Evolutionary conservation across 2,329 filamentous ascomycete genomes (phyloP).

Genomic region (Alternaria rosae): DNA sequence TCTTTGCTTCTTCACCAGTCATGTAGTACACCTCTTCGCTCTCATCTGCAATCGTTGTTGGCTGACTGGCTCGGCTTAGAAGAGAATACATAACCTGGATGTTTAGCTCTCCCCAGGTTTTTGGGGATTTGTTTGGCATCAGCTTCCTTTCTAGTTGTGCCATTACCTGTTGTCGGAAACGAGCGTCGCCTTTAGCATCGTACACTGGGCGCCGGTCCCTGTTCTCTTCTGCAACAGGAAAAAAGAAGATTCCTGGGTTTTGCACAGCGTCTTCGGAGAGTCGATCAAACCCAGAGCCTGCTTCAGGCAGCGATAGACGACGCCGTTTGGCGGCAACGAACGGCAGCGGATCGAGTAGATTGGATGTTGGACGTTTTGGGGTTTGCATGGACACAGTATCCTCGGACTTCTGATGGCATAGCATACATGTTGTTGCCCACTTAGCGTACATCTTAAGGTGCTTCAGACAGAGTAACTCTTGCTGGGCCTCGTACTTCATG

Average conservation of each 20-base stretch:
- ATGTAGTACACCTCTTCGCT: constrained; percentile 16
- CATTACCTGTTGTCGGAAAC: constrained; percentile 16
- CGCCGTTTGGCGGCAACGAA: neutral
- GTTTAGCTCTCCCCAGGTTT: constrained; percentile 21
- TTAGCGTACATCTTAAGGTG: constrained; percentile 18
- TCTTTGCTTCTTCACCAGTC: constrained; percentile 19
- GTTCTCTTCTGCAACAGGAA: constrained; percentile 5
- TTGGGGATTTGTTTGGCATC: neutral
- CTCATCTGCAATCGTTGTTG: constrained; percentile 3
- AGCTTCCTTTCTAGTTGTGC: constrained; percentile 10
- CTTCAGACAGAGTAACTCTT: constrained; percentile 7
- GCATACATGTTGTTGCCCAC: constrained; percentile 16
- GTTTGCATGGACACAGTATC: neutral
- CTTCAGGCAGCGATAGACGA: constrained; percentile 6
- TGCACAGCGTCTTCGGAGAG: neutral
- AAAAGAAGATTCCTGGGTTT: neutral
- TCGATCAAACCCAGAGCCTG: neutral
- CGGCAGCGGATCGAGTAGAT: neutral
- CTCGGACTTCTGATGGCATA: constrained; percentile 8
- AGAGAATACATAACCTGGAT: constrained; percentile 16
- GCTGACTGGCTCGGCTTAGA: constrained; percentile 17
- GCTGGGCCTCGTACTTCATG: constrained; percentile 8
- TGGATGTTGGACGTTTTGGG: constrained; percentile 2
- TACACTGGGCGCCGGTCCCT: constrained; percentile 9
- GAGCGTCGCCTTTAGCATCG: constrained; percentile 13